These are phyloP conservation scores for Epichloe amarillans DNA, from an alignment of 2,329 filamentous ascomycete genomes.

Conservation along the genomic window DNA sequence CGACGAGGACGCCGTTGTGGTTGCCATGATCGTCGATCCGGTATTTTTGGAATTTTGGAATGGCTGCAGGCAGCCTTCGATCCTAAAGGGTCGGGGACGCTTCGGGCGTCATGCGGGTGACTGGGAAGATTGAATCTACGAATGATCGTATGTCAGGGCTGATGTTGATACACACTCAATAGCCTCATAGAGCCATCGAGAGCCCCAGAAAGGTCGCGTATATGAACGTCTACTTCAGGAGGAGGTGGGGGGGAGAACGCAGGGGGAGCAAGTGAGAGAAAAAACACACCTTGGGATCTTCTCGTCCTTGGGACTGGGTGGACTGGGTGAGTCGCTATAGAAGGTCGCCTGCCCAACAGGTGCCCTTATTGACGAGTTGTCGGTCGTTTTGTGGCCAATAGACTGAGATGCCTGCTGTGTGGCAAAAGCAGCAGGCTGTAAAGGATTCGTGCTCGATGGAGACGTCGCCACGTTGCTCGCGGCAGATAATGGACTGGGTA, in stretches of 20 bases:
- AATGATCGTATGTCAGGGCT: not conserved
- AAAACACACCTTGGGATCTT: conserved; percentile 20
- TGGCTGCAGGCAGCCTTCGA: conserved; percentile 30
- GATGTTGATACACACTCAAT: not conserved
- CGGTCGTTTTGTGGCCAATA: conserved; percentile 6
- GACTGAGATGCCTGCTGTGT: conserved; percentile 13
- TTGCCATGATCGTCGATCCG: conserved; percentile 33
- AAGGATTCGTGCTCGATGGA: conserved; percentile 28
- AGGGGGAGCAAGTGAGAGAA: too few relatives aligned
- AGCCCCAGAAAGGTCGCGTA: too few relatives aligned
- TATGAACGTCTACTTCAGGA: too few relatives aligned
- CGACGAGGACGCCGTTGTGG: conserved; percentile 23
- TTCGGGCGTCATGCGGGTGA: conserved; percentile 36
- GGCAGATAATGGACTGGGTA: conserved; percentile 37
- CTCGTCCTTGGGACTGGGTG: conserved; percentile 19
- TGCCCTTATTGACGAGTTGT: conserved; percentile 3
- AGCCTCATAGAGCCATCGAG: too few relatives aligned
- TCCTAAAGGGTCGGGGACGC: conserved; percentile 29
- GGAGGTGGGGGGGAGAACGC: too few relatives aligned
- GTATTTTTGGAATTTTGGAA: conserved; percentile 15
- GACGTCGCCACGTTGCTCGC: conserved; percentile 29
- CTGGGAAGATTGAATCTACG: conserved; percentile 14
- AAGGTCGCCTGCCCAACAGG: conserved; percentile 18
- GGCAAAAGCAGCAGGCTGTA: conserved; percentile 10
- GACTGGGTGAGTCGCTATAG: conserved; percentile 24